Evolutionary conservation across 768 basidiomycete genomes (phyloP), one percentile per base, ranked within the genome.

Genomic region (Russula griseocarnosa): DNA sequence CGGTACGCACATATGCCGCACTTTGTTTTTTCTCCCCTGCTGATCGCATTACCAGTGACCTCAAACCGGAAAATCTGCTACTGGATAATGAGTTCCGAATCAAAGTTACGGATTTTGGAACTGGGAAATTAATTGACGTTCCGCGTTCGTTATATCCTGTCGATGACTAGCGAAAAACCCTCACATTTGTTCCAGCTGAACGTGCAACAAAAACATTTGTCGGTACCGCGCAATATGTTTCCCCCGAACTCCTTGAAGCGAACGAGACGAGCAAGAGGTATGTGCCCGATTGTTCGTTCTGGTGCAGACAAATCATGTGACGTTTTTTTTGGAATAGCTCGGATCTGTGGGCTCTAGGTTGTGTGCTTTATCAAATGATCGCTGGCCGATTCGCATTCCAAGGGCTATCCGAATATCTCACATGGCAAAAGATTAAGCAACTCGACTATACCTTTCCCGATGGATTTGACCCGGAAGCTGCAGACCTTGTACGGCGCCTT

Each of bases 91-190:
- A 86, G 18, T 90, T 87, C 76, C 86, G 93, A 59, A 85, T 97
- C 72, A 96, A 94, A 74, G 83, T 99, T n/a, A 92, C 94, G 18
- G 97, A 99, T 74, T 98, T 98, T 74, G 97, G 97, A 7, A 95
- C 93, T 5, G 93, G 93, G 22, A 90, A 90, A 75, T 78, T 90
- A 66, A 76, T 86, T 38, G 84, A 86, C 65, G 71, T 80, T 24
- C 79, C 77, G 57, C 74, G 86, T 86, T 60, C 70, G 84, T 14
- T 60, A 56, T 69, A 67, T 66, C 38, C 75, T 70, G 56, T 70
- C 51, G 73, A 69, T 34, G 66, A 67, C 44, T 70, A 3, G 61
- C 66, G 61, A 66, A 67, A 64, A 66, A 44, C 20, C 65, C 28
- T 68, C 69, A 67, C 22, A 42, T 36, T 70, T 51, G 66, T 54